phyloP scores from a whole-genome alignment of 1,139 yeast species.

The Lodderomyces theae region DNA sequence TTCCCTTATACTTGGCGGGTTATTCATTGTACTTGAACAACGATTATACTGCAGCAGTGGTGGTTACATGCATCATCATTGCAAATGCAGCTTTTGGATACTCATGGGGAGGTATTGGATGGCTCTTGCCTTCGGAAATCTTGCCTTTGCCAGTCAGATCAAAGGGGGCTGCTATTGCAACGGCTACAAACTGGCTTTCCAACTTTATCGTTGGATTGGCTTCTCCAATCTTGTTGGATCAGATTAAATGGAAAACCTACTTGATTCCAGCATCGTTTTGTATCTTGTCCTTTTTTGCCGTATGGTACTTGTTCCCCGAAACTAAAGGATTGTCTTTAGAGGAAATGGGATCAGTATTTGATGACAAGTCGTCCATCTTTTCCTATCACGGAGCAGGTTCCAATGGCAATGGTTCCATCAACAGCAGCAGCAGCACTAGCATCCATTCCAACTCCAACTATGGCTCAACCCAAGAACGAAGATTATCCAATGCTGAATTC shows the following conservation, averaged over 20 bases:
- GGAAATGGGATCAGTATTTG: constrained; percentile 54
- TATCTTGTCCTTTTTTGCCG: constrained; percentile 60
- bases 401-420: constrained; percentile 4
- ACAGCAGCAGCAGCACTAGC: constrained; percentile 4
- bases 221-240: constrained; percentile 81
- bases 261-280: constrained; percentile 80
- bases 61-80: constrained; percentile 71
- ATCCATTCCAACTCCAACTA: constrained; percentile 18
- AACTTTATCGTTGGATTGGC: constrained; percentile 88
- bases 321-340: constrained; percentile 54
- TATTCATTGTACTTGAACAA: constrained; percentile 61
- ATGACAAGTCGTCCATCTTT: constrained; percentile 43
- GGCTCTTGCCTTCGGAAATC: constrained; percentile 84
- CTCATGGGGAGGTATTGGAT: constrained; percentile 93
- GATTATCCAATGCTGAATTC: constrained; percentile 19
- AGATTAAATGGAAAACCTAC: constrained; percentile 76
- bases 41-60: constrained; percentile 63
- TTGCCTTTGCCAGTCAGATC: constrained; percentile 86
- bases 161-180: constrained; percentile 86
- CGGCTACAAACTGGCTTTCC: constrained; percentile 94
- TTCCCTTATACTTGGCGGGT: constrained; percentile 64
- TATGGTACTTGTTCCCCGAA: constrained; percentile 50
- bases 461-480: constrained; percentile 23
- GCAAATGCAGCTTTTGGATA: constrained; percentile 86
- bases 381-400: constrained; percentile 39